These are phyloP conservation scores for Alternaria conjuncta DNA, from an alignment of 2,329 filamentous ascomycete genomes.

Conservation along the genomic window DNA sequence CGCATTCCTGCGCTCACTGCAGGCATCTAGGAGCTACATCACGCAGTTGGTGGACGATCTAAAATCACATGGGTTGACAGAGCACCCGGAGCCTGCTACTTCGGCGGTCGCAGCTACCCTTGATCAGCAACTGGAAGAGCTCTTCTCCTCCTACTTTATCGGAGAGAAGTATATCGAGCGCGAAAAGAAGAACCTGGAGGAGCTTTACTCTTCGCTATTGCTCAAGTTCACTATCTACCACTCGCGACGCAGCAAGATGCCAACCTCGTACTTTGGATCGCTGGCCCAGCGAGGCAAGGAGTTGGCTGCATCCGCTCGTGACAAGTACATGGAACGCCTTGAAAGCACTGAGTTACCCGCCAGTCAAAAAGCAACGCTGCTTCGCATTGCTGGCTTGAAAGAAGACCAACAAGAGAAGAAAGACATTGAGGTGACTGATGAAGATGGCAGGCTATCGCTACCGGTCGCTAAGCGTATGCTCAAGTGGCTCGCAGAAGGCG, in stretches of 20 bases:
- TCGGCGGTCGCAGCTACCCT: conserved; percentile 76
- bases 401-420: conserved; percentile 78
- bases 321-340: conserved; percentile 87
- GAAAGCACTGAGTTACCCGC: conserved; percentile 87
- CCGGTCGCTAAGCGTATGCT: conserved; percentile 97
- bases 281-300: conserved; percentile 90
- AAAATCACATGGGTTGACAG: conserved; percentile 91
- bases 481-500: conserved; percentile 94
- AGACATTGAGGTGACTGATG: conserved; percentile 88
- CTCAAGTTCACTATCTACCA: conserved; percentile 99
- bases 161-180: conserved; percentile 70
- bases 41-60: conserved; percentile 87
- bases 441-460: conserved; percentile 83
- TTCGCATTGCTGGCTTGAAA: conserved; percentile 82
- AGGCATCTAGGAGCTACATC: conserved; percentile 90
- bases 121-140: conserved; percentile 71
- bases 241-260: conserved; percentile 82
- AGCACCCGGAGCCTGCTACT: conserved; percentile 90
- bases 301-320: conserved; percentile 83
- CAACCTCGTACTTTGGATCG: conserved; percentile 90
- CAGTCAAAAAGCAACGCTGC: conserved; percentile 88
- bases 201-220: conserved; percentile 86
- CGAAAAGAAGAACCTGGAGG: conserved; percentile 73
- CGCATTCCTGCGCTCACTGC: conserved; percentile 87
- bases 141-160: conserved; percentile 71